Conservation (phyloP, 2,329 filamentous ascomycete species). For the Ophiosphaerella narmari region DNA sequence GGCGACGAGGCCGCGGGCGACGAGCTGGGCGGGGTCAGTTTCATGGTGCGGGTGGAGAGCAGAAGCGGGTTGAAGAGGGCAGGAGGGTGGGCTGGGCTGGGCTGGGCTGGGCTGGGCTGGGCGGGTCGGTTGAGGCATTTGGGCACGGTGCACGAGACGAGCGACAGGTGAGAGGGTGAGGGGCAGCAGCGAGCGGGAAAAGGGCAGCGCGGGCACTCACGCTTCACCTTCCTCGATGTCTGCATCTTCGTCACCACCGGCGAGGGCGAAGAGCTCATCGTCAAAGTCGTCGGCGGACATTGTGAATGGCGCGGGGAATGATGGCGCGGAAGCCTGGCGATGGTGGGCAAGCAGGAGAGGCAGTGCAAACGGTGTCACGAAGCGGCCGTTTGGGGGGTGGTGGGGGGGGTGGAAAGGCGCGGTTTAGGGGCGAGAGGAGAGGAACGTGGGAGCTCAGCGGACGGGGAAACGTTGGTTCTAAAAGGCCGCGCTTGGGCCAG, state of each 20-base stretch:
- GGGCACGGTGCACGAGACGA: slow-evolving; percentile 3
- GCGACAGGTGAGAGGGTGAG: neutral
- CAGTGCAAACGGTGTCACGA: slow-evolving; percentile 8
- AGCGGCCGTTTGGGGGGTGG: slow-evolving; percentile 10
- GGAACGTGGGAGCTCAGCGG: slow-evolving; percentile 21
- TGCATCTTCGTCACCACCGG: slow-evolving; percentile 70
- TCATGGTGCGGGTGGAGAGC: slow-evolving; percentile 18
- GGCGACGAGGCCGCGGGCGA: slow-evolving; percentile 68
- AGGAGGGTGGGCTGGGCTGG: slow-evolving; percentile 11
- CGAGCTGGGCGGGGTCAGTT: slow-evolving; percentile 60
- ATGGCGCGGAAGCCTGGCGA: slow-evolving; percentile 4
- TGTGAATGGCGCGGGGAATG: slow-evolving; percentile 13
- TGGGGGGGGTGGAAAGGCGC: slow-evolving; percentile 15
- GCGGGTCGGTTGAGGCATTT: slow-evolving; percentile 13
- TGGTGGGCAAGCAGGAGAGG: slow-evolving; percentile 1
- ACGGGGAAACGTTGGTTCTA: slow-evolving; percentile 23
- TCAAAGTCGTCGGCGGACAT: slow-evolving; percentile 82
- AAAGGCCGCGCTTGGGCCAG: slow-evolving; percentile 20
- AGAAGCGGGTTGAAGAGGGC: slow-evolving; percentile 9
- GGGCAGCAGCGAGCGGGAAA: slow-evolving; percentile 1
- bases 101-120: no score
- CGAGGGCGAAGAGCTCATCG: slow-evolving; percentile 90
- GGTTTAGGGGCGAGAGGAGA: slow-evolving; percentile 19
- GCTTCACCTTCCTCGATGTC: slow-evolving; percentile 77
- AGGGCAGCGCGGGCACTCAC: slow-evolving; percentile 60